Base-by-base conservation (phyloP, 2,329 filamentous ascomycete species). In the Hirsutella thompsonii region DNA sequence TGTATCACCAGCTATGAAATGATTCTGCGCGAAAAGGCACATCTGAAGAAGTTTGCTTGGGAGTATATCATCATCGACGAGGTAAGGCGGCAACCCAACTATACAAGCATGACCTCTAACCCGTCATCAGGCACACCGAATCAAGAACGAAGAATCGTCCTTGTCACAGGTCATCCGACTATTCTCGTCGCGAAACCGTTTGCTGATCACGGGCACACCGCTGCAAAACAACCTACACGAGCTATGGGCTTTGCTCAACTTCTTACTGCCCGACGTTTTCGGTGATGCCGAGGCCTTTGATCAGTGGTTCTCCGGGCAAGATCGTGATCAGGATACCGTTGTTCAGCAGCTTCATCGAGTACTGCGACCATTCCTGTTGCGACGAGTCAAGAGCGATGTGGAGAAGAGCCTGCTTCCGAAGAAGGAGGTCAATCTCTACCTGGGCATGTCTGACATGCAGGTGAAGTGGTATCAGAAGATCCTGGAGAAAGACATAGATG, bases 51-150 rank as follows among this genome's bases (percentile, higher is more conserved):
- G 61, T 94, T 98, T 59, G 89, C 92, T 0, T 98, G 92, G 92
- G 90, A 98, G 60, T 98, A 98, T 63, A 98, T 98, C 61, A 94
- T 98, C 51, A 94, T 98, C 48, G 92, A 98, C 54, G 92, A 98
- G 52, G 60, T 62, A 50, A 33, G 50, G 37, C 34, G 20, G 1
- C 9, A 16, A 3, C 2, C 18, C 5, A 1, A 10, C 21, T 32
- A 21, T 13, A 16, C 2, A 8, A 35, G n/a, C 30, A 28, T 10
- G 3, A 9, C 34, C 20, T 21, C 49, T 57, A 38, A 55, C 42
- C 4, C 29, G 32, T 6, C 14, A 34, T 9, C 16, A 62, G 65
- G 78, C 92, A 2, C 92, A 98, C 62, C 87, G 92, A 45, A 98
- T 98, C 74, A 98, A 98, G 70, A 98, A 98, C 62, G 92, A 98